Evolutionary conservation across 1,139 yeast species (phyloP).

Genomic region (Taiozyma onychis): DNA sequence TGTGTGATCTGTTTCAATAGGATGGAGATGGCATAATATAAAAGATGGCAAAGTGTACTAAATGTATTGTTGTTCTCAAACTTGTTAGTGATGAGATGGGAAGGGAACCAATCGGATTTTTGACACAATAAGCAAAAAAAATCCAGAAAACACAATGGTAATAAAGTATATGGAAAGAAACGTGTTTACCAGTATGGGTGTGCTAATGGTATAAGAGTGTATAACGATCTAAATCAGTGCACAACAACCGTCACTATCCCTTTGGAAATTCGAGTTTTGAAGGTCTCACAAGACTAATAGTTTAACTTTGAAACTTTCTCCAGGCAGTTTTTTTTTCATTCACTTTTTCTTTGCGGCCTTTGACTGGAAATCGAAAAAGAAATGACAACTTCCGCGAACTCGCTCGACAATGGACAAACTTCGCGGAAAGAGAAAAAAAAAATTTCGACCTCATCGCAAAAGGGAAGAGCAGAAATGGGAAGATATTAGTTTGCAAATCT

Average conservation of each 20-base stretch:
- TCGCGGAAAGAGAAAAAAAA: background rate
- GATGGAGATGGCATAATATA: background rate
- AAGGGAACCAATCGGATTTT: background rate
- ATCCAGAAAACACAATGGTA: background rate
- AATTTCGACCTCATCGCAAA: background rate
- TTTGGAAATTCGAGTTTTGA: background rate
- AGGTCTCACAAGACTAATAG: background rate
- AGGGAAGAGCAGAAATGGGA: background rate
- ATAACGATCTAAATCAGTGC: too few relatives aligned
- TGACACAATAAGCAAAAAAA: background rate
- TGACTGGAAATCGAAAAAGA: background rate
- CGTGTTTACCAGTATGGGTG: background rate
- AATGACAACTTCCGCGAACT: background rate
- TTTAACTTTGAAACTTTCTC: too few relatives aligned
- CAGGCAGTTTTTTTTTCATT: background rate
- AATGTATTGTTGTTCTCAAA: background rate
- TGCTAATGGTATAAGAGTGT: too few relatives aligned
- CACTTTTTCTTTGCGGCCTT: background rate
- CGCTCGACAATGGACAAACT: background rate
- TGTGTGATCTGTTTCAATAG: background rate
- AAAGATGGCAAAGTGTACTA: background rate
- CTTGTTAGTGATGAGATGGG: background rate
- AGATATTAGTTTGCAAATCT: background rate
- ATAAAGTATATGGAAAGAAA: too few relatives aligned
- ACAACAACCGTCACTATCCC: background rate